Base-by-base conservation (phyloP, 2,329 filamentous ascomycete species). In the Nakataea oryzae region DNA sequence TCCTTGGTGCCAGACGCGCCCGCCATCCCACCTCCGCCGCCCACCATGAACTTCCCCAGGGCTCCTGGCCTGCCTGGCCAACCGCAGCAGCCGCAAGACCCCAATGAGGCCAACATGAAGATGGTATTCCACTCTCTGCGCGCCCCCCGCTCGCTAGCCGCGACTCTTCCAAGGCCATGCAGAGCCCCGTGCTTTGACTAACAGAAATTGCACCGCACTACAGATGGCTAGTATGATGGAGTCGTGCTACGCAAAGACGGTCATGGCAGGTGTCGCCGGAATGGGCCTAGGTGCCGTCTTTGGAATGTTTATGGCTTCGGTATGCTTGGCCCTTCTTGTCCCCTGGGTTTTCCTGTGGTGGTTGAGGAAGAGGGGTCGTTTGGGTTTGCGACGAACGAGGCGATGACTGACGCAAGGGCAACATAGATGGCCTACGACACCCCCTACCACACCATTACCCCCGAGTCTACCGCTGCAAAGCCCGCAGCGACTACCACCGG, bases 341-440 rank as follows among this genome's bases (percentile, higher is more conserved):
- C 58, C 14, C n/a, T 13, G 12, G 8, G 6, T 27, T 8, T 28
- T 26, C 17, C 7, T 27, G 3, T 47, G 4, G 1, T 13, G 41
- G 21, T 21, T 3, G 21, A 50, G 14, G 41, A n/a, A n/a, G n/a
- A n/a, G n/a, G n/a, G n/a, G n/a, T n/a, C n/a, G 41, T 8, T 41
- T 41, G 34, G 41, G 6, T n/a, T n/a, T 50, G 21, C 14, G n/a
- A n/a, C n/a, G n/a, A n/a, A n/a, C n/a, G n/a, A n/a, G n/a, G n/a
- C n/a, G n/a, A n/a, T 21, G 41, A 50, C 41, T 50, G 41, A 50
- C 41, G 3, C 21, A 3, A n/a, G 14, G n/a, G 41, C 55, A 24
- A 30, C 14, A 60, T 65, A 96, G 91, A 99, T 99, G 95, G 89
- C 91, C 76, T 99, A 99, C 83, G 95, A 99, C 74, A 97, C 93